Evolutionary conservation across 2,329 filamentous ascomycete genomes (phyloP).

Genomic region (Phyllosticta citrichinensis): DNA sequence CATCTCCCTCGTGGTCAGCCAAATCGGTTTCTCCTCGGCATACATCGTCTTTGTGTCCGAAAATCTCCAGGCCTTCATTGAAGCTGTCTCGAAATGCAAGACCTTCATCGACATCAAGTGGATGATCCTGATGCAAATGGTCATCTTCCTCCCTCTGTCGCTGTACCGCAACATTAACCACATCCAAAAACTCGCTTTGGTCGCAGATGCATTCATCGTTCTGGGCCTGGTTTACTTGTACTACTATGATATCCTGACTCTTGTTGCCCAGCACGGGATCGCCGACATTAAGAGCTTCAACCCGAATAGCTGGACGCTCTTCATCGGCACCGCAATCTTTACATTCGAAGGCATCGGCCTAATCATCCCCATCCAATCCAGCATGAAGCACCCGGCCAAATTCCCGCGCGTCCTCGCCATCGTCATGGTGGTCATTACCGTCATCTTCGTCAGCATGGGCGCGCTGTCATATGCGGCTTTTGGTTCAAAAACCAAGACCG

Average conservation of each 20-base stretch:
- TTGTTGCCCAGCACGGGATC: slow-evolving; percentile 60
- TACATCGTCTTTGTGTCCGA: slow-evolving; percentile 97
- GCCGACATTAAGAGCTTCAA: slow-evolving; percentile 90
- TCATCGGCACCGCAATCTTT: slow-evolving; percentile 98
- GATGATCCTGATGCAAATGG: slow-evolving; percentile 88
- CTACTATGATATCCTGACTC: slow-evolving; percentile 85
- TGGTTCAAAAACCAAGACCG: slow-evolving; percentile 89
- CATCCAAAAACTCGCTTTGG: slow-evolving; percentile 84
- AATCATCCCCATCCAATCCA: slow-evolving; percentile 96
- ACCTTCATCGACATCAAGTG: slow-evolving; percentile 77
- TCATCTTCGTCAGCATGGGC: slow-evolving; percentile 79
- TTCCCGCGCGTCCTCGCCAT: slow-evolving; percentile 80
- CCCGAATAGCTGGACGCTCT: slow-evolving; percentile 83
- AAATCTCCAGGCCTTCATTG: slow-evolving; percentile 88
- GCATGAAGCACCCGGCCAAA: slow-evolving; percentile 83
- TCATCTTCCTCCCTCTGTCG: slow-evolving; percentile 90
- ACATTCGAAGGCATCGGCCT: slow-evolving; percentile 97
- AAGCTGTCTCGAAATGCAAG: slow-evolving; percentile 81
- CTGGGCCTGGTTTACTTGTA: slow-evolving; percentile 88
- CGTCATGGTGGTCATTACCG: slow-evolving; percentile 90
- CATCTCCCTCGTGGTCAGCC: slow-evolving; percentile 84
- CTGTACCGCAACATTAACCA: slow-evolving; percentile 95
- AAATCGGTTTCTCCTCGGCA: slow-evolving; percentile 87
- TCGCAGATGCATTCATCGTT: slow-evolving; percentile 91
- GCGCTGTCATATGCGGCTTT: slow-evolving; percentile 93